Percentiles rank a stretch among this genome's conserved stretches.
These are phyloP conservation scores for Zelonia costaricensis DNA, from an alignment of 208 protist genomes.

Conservation along the genomic window DNA sequence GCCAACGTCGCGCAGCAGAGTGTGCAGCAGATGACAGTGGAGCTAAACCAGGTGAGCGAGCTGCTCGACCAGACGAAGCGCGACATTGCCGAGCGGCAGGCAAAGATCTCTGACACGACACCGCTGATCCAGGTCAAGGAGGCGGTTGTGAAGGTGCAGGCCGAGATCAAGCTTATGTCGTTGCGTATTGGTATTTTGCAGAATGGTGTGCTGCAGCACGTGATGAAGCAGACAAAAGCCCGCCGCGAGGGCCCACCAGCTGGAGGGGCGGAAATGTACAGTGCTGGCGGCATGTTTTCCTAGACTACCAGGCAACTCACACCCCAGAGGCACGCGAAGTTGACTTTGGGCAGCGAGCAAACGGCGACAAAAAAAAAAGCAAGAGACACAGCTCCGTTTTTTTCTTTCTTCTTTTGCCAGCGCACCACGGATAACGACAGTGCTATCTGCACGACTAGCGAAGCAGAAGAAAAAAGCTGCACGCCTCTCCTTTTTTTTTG, in stretches of 20 bases:
- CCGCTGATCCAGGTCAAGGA: slow-evolving; percentile 91
- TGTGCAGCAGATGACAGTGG: slow-evolving; percentile 85
- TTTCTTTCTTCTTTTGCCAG: no score
- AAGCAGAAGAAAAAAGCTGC: background rate
- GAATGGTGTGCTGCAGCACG: slow-evolving; percentile 87
- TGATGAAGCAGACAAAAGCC: slow-evolving; percentile 79
- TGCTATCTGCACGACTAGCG: background rate
- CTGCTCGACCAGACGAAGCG: slow-evolving; percentile 83
- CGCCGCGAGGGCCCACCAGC: slow-evolving; percentile 42
- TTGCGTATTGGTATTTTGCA: slow-evolving; percentile 89
- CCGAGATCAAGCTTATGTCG: slow-evolving; percentile 90
- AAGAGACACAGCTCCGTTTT: background rate
- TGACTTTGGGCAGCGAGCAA: no score
- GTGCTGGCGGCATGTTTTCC: slow-evolving; percentile 25
- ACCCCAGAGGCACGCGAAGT: background rate
- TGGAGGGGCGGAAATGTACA: slow-evolving; percentile 22
- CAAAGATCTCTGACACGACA: slow-evolving; percentile 88
- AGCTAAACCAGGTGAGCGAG: slow-evolving; percentile 90
- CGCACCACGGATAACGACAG: no score
- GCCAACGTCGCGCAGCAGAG: slow-evolving; percentile 81
- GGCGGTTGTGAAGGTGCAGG: slow-evolving; percentile 79
- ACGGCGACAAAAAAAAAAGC: slow-evolving; percentile 21
- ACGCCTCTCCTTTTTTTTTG: no score
- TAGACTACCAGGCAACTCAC: no score
- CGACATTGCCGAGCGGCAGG: slow-evolving; percentile 84